Evolutionary conservation across 2,329 filamentous ascomycete species (phyloP).

Genomic region (Cladosporium oxysporum): DNA sequence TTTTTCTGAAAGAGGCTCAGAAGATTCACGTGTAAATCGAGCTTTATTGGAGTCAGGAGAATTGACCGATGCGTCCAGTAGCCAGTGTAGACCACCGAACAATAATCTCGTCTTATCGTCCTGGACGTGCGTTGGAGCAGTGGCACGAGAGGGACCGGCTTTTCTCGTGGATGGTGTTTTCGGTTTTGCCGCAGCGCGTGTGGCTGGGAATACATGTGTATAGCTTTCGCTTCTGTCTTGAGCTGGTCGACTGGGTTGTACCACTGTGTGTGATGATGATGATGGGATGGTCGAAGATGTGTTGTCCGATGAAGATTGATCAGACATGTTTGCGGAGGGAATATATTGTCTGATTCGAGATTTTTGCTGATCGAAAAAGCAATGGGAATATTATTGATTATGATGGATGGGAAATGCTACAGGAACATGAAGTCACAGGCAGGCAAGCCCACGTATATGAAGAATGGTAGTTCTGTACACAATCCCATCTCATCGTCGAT

Average conservation of each 20-base stretch:
- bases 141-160: neutral
- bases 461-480: neutral
- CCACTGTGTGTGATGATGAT: neutral
- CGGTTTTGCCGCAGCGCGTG: neutral
- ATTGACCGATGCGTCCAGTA: neutral
- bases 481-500: slow-evolving; percentile 11
- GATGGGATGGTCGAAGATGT: neutral
- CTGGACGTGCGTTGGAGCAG: neutral
- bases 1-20: slow-evolving; percentile 10
- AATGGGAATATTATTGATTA: neutral
- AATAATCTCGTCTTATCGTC: neutral
- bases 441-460: neutral
- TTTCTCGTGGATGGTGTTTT: neutral
- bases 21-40: neutral
- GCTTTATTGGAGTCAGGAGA: neutral
- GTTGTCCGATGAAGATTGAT: slow-evolving; percentile 1
- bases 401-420: neutral
- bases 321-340: neutral
- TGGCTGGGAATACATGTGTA: slow-evolving; percentile 6
- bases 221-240: neutral
- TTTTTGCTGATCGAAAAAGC: neutral
- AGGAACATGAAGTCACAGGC: neutral
- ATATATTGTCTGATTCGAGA: neutral
- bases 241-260: neutral
- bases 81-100: slow-evolving; percentile 1